Conservation (phyloP, 2,329 filamentous ascomycete genomes). For the Pyrenochaeta sp. region DNA sequence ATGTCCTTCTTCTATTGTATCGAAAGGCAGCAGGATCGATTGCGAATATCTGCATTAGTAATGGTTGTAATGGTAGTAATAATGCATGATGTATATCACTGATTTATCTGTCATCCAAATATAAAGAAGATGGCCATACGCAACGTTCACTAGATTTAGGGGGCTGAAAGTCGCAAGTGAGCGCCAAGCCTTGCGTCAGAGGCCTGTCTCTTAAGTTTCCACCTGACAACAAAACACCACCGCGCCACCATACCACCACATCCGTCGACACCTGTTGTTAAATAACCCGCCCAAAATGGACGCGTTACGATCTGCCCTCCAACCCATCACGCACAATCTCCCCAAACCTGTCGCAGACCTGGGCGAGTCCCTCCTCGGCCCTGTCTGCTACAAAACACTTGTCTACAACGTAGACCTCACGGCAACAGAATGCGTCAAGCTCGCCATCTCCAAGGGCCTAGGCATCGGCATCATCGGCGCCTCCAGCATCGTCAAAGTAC, state of each 20-base stretch:
- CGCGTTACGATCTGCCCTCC: conserved; percentile 52
- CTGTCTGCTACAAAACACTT: conserved; percentile 84
- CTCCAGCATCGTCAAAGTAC: conserved; percentile 92
- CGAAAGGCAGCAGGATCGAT: conserved; percentile 7
- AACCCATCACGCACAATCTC: conserved; percentile 57
- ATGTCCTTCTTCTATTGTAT: conserved; percentile 12
- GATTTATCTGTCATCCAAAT: background rate
- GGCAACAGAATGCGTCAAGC: conserved; percentile 81
- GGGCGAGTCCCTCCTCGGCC: conserved; percentile 71
- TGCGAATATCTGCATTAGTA: conserved; percentile 1
- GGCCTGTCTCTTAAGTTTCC: conserved; percentile 5
- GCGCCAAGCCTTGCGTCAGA: conserved; percentile 23
- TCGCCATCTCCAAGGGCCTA: conserved; percentile 89
- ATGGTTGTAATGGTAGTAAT: conserved; percentile 29
- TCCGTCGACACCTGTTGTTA: conserved; percentile 11
- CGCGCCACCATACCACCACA: conserved; percentile 6
- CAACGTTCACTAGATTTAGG: background rate
- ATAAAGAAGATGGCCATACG: background rate
- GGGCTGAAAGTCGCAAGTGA: background rate
- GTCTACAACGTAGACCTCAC: conserved; percentile 84
- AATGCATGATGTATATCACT: conserved; percentile 20
- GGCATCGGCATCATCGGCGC: conserved; percentile 93
- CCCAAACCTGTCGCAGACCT: conserved; percentile 46
- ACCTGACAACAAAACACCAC: conserved; percentile 5
- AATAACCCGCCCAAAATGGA: conserved; percentile 50